phyloP scores from a whole-genome alignment of 1,284 basidiomycete species.

The Microbotryum saponariae region DNA sequence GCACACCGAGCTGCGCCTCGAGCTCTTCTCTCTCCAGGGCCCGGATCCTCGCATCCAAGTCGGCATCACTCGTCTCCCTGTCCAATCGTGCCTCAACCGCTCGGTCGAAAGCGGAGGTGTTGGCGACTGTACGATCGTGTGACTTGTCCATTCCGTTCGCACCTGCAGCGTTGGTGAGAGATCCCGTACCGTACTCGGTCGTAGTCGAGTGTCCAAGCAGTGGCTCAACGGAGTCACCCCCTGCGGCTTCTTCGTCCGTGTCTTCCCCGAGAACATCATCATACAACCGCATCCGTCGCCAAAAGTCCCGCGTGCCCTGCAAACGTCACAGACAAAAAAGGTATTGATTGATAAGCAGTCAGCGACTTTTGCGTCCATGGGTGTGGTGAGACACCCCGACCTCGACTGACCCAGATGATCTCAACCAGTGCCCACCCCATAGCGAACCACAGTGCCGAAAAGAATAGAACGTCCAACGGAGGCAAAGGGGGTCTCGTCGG shows the following conservation, averaged over 20 bases:
- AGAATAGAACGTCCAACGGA: conserved; percentile 31
- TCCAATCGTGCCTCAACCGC: neutral
- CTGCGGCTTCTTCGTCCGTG: neutral
- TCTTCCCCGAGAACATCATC: conserved; percentile 19
- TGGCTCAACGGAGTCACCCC: neutral
- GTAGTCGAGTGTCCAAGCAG: neutral
- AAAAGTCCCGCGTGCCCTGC: conserved; percentile 14
- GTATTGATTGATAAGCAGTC: too few species aligned
- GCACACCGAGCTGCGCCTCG: conserved; percentile 26
- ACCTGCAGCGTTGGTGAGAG: neutral
- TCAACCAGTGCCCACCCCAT: conserved; percentile 27
- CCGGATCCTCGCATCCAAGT: conserved; percentile 14
- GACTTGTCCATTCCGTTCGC: too few species aligned
- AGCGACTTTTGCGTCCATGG: too few species aligned
- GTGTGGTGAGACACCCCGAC: too few species aligned
- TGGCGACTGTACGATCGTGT: too few species aligned
- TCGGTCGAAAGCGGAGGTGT: neutral
- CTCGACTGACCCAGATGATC: conserved; percentile 14
- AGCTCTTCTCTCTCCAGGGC: conserved; percentile 22
- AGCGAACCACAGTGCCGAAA: conserved; percentile 25
- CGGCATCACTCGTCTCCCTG: conserved; percentile 5
- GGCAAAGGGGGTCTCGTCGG: conserved; percentile 8
- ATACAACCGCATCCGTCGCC: conserved; percentile 24
- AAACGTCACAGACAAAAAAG: too few species aligned
- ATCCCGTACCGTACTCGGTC: neutral